Base-by-base conservation (phyloP, 306 rosid genomes). In the Biancaea sappan region DNA sequence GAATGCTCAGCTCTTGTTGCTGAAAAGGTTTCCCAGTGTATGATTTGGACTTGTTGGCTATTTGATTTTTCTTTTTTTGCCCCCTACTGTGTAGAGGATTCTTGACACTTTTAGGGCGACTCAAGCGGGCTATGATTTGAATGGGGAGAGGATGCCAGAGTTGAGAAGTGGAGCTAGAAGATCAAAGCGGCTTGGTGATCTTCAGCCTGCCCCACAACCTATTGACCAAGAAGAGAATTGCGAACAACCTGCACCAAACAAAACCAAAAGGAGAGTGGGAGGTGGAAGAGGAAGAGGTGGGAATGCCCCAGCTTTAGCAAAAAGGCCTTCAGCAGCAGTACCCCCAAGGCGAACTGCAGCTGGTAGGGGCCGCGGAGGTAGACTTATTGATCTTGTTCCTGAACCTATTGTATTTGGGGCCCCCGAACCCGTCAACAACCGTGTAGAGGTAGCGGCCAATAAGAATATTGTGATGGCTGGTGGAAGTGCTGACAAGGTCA, bases 61-160 rank as follows among this genome's bases (percentile, higher is more conserved):
- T 31, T 70, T 57, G 56, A 44, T 78, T 58, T 77, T 24, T 50
- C 48, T 57, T 80, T 32, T 47, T 12, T 12, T 12, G 0, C 11
- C n/a, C 76, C n/a, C n/a, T n/a, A n/a, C n/a, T n/a, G n/a, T 77
- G 85, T 89, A 84, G 91, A 77, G 47, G 62, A 40, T 75, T 63
- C 50, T 38, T 60, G 43, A 73, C 52, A 29, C 35, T 53, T 54
- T 48, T n/a, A 80, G 83, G 62, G 82, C 51, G 74, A 67, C 51
- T 79, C 15, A 72, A 65, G 90, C 79, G 86, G 88, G 82, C 88
- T 82, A 86, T 87, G 97, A 88, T 86, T 88, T 91, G 98, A 91
- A 90, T 93, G 97, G 98, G 91, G 86, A 90, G 98, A 93, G 89
- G 88, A 93, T 93, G 98, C 98, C 97, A 80, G 98, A 93, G 91